Base-by-base conservation (phyloP, 1,284 basidiomycete species). In the Vanrija pseudolonga region DNA sequence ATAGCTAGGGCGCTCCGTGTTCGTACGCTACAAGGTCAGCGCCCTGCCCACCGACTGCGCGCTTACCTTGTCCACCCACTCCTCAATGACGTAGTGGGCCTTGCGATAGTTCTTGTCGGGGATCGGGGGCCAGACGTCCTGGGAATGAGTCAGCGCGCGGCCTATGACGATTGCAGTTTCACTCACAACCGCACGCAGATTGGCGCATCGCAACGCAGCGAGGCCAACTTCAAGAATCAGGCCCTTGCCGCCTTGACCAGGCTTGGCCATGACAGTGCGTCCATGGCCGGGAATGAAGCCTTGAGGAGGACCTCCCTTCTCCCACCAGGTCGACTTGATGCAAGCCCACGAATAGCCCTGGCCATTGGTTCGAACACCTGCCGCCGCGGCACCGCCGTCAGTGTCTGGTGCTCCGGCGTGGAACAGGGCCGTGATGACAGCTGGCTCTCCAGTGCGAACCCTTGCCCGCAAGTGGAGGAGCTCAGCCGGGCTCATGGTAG, bases 71-170 rank as follows among this genome's bases (percentile, higher is more conserved):
- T 89, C 86, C n/a, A 83, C 80, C 68, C 88, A 86, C 66, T 91
- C 89, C 24, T 82, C 79, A 36, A 89, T 81, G 55, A 91, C 83
- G 63, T 85, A 89, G 68, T 91, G 89, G 0, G 89, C 87, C 68
- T 87, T 88, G 56, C 89, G 82, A 70, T 90, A 92, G 68, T 92
- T 90, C 37, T 81, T 80, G 56, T 86, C 84, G 1, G 89, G 88
- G 18, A 82, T 76, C 19, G 89, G 90, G 3, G 89, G 89, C 89
- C 89, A 92, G 47, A 84, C 82, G 78, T 79, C 42, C 89, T 90
- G 65, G 15, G 14, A 6, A 12, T 6, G 39, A n/a, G 38, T 24
- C 7, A 22, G 14, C 44, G 44, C 44, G 44, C 39, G 2, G 12
- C 18, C 6, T 24, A 3, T 9, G 12, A 22, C 36, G 12, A 3